phyloP scores from a whole-genome alignment of 1,284 basidiomycete genomes.

The Neonothopanus nambi region DNA sequence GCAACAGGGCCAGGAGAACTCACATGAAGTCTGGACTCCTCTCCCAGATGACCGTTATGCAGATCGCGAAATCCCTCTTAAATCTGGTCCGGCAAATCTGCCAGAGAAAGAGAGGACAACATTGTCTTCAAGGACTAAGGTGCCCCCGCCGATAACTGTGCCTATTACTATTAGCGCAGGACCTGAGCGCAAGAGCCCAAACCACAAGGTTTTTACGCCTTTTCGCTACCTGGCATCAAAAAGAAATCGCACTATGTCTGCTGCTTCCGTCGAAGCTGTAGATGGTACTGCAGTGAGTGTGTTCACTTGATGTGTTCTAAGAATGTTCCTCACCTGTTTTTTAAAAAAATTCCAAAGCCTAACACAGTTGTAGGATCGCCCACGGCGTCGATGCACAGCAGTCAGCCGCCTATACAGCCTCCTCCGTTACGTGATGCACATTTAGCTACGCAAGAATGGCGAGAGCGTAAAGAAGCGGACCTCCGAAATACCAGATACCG shows the following conservation, averaged over 20 bases:
- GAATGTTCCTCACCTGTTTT: constrained; percentile 12
- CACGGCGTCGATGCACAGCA: constrained; percentile 67
- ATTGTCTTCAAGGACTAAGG: constrained; percentile 25
- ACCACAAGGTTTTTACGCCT: constrained; percentile 54
- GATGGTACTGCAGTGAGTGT: constrained; percentile 71
- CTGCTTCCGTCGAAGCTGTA: constrained; percentile 70
- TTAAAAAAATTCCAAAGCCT: constrained; percentile 36
- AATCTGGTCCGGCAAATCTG: neutral
- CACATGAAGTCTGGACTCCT: constrained; percentile 30
- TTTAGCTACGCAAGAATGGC: constrained; percentile 66
- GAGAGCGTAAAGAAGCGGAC: constrained; percentile 34
- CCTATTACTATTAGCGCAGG: constrained; percentile 19
- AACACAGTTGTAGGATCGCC: constrained; percentile 75
- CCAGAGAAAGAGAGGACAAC: constrained; percentile 10
- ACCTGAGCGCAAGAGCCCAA: constrained; percentile 38
- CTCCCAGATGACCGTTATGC: constrained; percentile 14
- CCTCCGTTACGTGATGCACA: constrained; percentile 64
- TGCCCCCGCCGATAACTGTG: constrained; percentile 29
- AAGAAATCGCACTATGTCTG: constrained; percentile 65
- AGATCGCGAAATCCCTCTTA: constrained; percentile 1
- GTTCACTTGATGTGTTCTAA: constrained; percentile 5
- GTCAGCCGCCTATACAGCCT: constrained; percentile 54
- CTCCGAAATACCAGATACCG: constrained; percentile 41
- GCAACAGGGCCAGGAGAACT: constrained; percentile 10
- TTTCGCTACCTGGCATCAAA: constrained; percentile 61